A percentile compares a stretch with the other conserved stretches of the same genome.
Conservation (phyloP, 768 basidiomycete genomes). For the Termitomyces sp. region DNA sequence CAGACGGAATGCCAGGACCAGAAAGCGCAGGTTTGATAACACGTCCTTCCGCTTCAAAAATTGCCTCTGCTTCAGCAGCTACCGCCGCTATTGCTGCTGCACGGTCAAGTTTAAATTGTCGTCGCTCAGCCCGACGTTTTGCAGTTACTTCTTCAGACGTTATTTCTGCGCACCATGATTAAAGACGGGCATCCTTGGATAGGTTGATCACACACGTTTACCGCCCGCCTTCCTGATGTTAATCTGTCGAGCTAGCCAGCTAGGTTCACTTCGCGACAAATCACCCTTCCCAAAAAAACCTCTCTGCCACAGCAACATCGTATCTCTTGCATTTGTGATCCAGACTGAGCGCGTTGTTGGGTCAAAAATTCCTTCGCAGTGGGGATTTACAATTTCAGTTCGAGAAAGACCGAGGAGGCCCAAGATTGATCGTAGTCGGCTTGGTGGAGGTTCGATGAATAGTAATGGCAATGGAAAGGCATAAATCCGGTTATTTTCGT, state of each 20-base stretch:
- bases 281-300: slow-evolving; percentile 99
- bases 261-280: slow-evolving; percentile 92
- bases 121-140: slow-evolving; percentile 81
- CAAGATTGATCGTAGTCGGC: slow-evolving; percentile 44
- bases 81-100: slow-evolving; percentile 84
- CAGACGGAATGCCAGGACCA: slow-evolving; percentile 68
- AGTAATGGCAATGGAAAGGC: slow-evolving; percentile 68
- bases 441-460: slow-evolving; percentile 42
- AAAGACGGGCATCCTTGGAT: not conserved
- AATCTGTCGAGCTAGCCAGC: slow-evolving; percentile 81
- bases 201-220: slow-evolving; percentile 48
- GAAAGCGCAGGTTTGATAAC: slow-evolving; percentile 60
- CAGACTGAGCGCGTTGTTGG: slow-evolving; percentile 82
- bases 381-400: slow-evolving; percentile 65
- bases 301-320: slow-evolving; percentile 74
- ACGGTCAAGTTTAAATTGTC: slow-evolving; percentile 91
- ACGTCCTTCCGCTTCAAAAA: slow-evolving; percentile 69
- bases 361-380: slow-evolving; percentile 78
- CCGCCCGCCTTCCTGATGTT: slow-evolving; percentile 58
- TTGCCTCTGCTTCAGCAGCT: slow-evolving; percentile 74
- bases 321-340: slow-evolving; percentile 66
- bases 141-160: slow-evolving; percentile 93
- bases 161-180: slow-evolving; percentile 42
- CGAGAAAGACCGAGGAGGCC: slow-evolving; percentile 57
- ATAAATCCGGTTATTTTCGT: slow-evolving; percentile 69